These are phyloP conservation scores for Didymellaceae sp. DNA, from an alignment of 2,329 filamentous ascomycete species.

Conservation along the genomic window DNA sequence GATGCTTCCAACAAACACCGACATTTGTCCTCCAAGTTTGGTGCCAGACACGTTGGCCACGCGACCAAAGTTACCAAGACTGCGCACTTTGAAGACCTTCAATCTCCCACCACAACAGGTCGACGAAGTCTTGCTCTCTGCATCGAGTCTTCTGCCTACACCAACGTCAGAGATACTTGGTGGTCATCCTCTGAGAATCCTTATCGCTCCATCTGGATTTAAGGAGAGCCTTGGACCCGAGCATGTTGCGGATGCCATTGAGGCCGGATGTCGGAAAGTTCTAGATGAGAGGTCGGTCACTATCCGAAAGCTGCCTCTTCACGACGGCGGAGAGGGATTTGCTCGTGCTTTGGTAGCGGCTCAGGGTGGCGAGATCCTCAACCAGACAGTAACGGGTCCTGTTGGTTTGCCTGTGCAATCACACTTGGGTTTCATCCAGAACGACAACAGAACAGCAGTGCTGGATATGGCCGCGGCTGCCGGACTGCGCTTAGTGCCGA, in stretches of 20 bases:
- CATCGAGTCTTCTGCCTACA: conserved; percentile 25
- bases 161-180: conserved; percentile 31
- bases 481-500: conserved; percentile 58
- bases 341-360: conserved; percentile 55
- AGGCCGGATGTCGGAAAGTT: conserved; percentile 55
- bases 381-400: conserved; percentile 54
- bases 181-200: conserved; percentile 43
- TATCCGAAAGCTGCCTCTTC: conserved; percentile 58
- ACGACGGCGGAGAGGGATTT: conserved; percentile 63
- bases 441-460: conserved; percentile 51
- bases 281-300: conserved; percentile 48
- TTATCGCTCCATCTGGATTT: conserved; percentile 62
- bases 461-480: conserved; percentile 63
- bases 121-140: conserved; percentile 25
- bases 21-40: conserved; percentile 5
- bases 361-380: conserved; percentile 51
- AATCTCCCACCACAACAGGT: conserved; percentile 25
- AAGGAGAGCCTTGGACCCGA: conserved; percentile 60
- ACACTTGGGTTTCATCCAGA: conserved; percentile 55
- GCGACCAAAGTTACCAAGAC: conserved; percentile 24
- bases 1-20: conserved; percentile 15
- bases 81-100: conserved; percentile 32
- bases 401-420: conserved; percentile 52
- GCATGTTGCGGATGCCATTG: conserved; percentile 59
- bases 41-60: conserved; percentile 7